A percentile compares a stretch with the other conserved stretches of the same genome.
Evolutionary conservation across 2,329 filamentous ascomycete species (phyloP).

Genomic region (Aspergillus aculeatinus): DNA sequence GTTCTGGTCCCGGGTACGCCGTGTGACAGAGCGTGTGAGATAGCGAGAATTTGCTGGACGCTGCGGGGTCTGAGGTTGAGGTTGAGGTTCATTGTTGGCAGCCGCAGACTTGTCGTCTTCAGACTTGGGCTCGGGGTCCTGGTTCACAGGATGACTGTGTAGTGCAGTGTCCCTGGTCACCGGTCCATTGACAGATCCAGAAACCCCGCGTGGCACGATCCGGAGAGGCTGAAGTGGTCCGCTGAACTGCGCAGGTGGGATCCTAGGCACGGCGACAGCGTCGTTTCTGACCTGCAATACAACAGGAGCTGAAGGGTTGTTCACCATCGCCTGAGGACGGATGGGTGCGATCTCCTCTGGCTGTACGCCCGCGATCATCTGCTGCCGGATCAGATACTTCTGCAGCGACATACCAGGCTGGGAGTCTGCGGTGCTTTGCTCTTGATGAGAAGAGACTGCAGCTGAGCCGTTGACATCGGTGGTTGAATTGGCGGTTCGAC

Average conservation of each 20-base stretch:
- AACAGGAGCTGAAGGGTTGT: conserved; percentile 7
- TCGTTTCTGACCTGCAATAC: conserved; percentile 23
- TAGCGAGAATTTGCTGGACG: neutral
- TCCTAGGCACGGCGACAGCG: conserved; percentile 18
- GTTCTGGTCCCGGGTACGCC: neutral
- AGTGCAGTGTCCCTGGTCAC: neutral
- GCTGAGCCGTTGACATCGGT: neutral
- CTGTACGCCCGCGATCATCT: conserved; percentile 29
- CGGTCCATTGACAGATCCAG: neutral
- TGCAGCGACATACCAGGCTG: conserved; percentile 15
- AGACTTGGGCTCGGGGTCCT: neutral
- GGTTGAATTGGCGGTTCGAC: neutral
- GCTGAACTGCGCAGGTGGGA: conserved; percentile 24
- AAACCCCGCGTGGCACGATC: neutral
- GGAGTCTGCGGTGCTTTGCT: neutral
- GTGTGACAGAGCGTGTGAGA: neutral
- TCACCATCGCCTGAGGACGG: neutral
- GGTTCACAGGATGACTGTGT: neutral
- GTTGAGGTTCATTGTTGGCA: neutral
- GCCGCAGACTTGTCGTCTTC: neutral
- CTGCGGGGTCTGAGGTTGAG: neutral
- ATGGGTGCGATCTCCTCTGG: conserved; percentile 24
- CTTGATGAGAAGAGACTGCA: neutral
- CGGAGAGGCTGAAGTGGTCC: conserved; percentile 16
- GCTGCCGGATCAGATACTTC: conserved; percentile 29